phyloP scores from a whole-genome alignment of 2,329 filamentous ascomycete genomes.

The Cordyceps militaris region DNA sequence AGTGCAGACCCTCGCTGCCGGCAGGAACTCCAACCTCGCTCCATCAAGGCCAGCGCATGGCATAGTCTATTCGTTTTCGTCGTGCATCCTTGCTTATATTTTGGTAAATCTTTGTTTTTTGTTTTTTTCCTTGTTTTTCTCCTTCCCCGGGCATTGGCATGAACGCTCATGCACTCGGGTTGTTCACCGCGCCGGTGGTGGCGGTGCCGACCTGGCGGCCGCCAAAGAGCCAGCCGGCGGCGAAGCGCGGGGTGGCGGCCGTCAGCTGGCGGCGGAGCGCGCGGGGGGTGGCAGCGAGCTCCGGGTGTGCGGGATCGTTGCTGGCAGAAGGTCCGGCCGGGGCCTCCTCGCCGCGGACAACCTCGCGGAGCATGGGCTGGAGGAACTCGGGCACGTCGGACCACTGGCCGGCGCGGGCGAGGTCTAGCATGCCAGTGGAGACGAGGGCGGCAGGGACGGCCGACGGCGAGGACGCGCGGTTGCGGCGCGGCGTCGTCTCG shows the following conservation, averaged over 20 bases:
- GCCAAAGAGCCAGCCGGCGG: slow-evolving; percentile 4
- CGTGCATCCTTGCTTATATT: not conserved
- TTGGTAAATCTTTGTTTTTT: slow-evolving; percentile 13
- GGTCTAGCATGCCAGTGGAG: slow-evolving; percentile 45
- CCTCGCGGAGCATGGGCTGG: slow-evolving; percentile 44
- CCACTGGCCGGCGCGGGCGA: slow-evolving; percentile 52
- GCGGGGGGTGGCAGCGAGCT: slow-evolving; percentile 14
- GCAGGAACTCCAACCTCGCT: not conserved
- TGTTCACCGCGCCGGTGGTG: not conserved
- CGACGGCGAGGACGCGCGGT: slow-evolving; percentile 18
- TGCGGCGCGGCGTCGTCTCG: slow-evolving; percentile 18
- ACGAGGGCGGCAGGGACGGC: slow-evolving; percentile 33
- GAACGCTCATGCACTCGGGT: slow-evolving; percentile 5
- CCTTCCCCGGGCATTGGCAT: too few relatives aligned
- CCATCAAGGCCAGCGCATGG: not conserved
- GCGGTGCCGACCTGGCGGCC: not conserved
- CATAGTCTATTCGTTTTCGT: not conserved
- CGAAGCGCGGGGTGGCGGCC: slow-evolving; percentile 7
- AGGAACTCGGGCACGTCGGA: slow-evolving; percentile 50
- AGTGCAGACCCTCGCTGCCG: not conserved
- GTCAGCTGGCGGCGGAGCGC: slow-evolving; percentile 14
- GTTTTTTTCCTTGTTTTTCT: not conserved
- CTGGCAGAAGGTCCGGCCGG: slow-evolving; percentile 12
- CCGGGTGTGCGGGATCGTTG: not conserved
- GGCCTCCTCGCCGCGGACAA: slow-evolving; percentile 33